Conservation (phyloP, 2,329 filamentous ascomycete genomes). For the Alternaria gaisen region DNA sequence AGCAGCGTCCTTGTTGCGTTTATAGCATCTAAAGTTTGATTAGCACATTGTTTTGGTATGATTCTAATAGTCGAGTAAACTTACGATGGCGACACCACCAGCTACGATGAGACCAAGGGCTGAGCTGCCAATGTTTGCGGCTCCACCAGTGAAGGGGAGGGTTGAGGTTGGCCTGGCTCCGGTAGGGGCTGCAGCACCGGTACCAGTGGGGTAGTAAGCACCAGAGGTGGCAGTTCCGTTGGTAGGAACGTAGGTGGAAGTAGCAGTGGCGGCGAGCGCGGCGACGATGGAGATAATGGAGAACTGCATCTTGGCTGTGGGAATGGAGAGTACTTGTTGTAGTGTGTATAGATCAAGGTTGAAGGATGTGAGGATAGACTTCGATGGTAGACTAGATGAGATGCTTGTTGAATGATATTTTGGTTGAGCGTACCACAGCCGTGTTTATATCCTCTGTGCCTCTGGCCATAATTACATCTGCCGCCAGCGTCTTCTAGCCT, state of each 20-base stretch:
- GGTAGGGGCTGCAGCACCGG: constrained; percentile 25
- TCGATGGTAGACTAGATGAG: constrained; percentile 1
- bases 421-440: neutral
- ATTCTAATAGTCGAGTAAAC: neutral
- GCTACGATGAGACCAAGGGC: constrained; percentile 40
- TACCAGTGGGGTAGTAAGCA: constrained; percentile 39
- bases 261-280: constrained; percentile 39
- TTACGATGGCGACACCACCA: constrained; percentile 46
- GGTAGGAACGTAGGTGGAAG: constrained; percentile 33
- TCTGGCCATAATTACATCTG: constrained; percentile 1
- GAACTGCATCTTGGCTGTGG: constrained; percentile 43
- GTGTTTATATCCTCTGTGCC: constrained; percentile 17
- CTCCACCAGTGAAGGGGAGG: constrained; percentile 41
- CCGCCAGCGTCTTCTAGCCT: constrained; percentile 9
- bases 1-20: neutral
- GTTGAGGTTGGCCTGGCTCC: constrained; percentile 27
- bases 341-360: neutral
- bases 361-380: neutral
- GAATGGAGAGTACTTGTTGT: constrained; percentile 9
- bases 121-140: constrained; percentile 34
- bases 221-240: constrained; percentile 36
- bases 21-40: constrained; percentile 20
- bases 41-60: constrained; percentile 6
- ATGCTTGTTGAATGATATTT: constrained; percentile 1
- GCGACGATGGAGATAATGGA: constrained; percentile 36